Conservation (phyloP, 2,329 filamentous ascomycete species). For the Hypoxylon sp. region DNA sequence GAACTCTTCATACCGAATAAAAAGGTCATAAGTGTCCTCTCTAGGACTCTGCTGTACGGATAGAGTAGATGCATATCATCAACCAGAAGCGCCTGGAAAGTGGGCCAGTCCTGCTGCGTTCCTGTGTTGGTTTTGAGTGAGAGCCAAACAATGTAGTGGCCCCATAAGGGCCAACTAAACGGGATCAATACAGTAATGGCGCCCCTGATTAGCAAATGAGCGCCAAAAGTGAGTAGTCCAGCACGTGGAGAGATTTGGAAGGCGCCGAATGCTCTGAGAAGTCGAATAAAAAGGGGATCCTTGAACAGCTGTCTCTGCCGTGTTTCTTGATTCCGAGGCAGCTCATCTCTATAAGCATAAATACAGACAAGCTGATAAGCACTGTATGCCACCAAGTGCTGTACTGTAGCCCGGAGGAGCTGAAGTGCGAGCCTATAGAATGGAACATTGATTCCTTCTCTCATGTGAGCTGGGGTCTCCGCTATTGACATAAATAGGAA, state of each 20-base stretch:
- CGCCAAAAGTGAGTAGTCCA: conserved; percentile 30
- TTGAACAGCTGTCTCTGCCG: neutral
- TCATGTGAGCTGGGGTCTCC: conserved; percentile 40
- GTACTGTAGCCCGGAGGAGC: conserved; percentile 47
- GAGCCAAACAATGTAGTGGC: conserved; percentile 46
- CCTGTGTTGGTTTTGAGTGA: conserved; percentile 30
- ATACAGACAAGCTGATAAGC: conserved; percentile 47
- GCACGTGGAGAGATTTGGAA: conserved; percentile 11
- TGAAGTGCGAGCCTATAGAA: conserved; percentile 34
- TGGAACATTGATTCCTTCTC: conserved; percentile 25
- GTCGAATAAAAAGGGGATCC: neutral
- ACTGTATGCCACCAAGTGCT: conserved; percentile 49
- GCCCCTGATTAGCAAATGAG: conserved; percentile 39
- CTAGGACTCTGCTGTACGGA: conserved; percentile 36
- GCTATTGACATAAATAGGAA: conserved; percentile 45
- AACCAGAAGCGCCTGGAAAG: conserved; percentile 16
- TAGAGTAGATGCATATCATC: conserved; percentile 41
- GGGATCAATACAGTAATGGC: conserved; percentile 25
- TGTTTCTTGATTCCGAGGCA: neutral
- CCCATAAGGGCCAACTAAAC: conserved; percentile 31
- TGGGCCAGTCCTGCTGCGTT: conserved; percentile 17
- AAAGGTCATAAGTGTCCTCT: conserved; percentile 43
- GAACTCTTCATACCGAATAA: conserved; percentile 48
- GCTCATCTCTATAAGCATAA: conserved; percentile 13
- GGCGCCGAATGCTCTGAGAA: neutral